Conservation (phyloP, 768 basidiomycete genomes). For the Phanerochaete sordida region DNA sequence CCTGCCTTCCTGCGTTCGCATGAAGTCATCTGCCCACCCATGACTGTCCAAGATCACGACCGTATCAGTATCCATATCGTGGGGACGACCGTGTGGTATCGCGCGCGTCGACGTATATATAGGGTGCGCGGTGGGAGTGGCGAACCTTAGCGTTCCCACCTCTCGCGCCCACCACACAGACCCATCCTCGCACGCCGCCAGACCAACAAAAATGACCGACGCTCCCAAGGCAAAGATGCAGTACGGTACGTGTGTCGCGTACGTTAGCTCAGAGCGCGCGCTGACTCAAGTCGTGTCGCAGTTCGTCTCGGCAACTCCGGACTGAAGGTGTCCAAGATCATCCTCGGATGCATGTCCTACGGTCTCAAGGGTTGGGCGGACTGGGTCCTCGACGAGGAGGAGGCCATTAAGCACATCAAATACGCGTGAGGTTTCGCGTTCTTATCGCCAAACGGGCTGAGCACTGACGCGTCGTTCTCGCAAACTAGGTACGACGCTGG, state of each 20-base stretch:
- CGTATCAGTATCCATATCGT: background rate
- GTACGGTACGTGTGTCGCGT: slow-evolving; percentile 4
- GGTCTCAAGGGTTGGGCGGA: slow-evolving; percentile 25
- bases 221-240: slow-evolving; percentile 7
- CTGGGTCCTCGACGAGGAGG: slow-evolving; percentile 37
- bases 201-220: background rate
- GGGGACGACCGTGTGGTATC: background rate
- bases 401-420: slow-evolving; percentile 38
- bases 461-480: background rate
- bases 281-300: slow-evolving; percentile 6
- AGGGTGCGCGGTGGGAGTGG: background rate
- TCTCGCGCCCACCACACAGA: background rate
- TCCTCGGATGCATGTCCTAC: slow-evolving; percentile 25
- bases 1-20: background rate
- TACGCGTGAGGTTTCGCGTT: slow-evolving; percentile 29
- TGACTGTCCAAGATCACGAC: background rate
- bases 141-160: background rate
- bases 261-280: background rate
- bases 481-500: slow-evolving; percentile 34
- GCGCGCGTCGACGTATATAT: background rate
- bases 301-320: slow-evolving; percentile 43
- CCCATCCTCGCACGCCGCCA: background rate
- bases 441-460: background rate
- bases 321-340: slow-evolving; percentile 35
- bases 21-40: background rate